Evolutionary conservation across 352 stramenopile genomes (phyloP).

Genomic region (Pilasporangium apinafurcum): DNA sequence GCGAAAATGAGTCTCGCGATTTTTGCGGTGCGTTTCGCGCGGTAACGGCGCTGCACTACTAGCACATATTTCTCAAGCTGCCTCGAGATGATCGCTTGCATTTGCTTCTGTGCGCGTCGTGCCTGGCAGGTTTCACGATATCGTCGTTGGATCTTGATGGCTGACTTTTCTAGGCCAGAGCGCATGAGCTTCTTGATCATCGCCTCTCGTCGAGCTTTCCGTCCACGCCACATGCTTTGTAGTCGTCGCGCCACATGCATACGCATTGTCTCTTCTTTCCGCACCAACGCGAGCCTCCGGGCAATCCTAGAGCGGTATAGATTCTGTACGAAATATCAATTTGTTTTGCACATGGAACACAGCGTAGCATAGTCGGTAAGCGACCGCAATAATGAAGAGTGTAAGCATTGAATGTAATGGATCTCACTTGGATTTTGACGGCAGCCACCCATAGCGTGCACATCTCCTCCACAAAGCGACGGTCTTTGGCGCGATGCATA

Average conservation of each 20-base stretch:
- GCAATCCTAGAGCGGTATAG: conserved; percentile 47
- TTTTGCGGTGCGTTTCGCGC: conserved; percentile 29
- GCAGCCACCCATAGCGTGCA: conserved; percentile 47
- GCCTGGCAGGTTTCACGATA: conserved; percentile 40
- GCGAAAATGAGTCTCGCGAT: conserved; percentile 32
- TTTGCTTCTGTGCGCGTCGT: conserved; percentile 18
- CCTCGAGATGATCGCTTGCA: conserved; percentile 31
- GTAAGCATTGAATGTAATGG: not conserved
- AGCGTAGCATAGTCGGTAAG: not conserved
- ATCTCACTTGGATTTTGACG: conserved; percentile 45
- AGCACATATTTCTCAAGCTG: conserved; percentile 32
- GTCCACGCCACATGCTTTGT: conserved; percentile 66
- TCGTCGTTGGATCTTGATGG: conserved; percentile 61
- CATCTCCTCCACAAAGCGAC: conserved; percentile 50
- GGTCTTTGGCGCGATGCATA: conserved; percentile 55
- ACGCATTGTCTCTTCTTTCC: conserved; percentile 28
- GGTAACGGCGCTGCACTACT: conserved; percentile 56
- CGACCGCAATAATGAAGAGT: not conserved
- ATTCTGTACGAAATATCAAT: conserved; percentile 22
- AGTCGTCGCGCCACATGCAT: conserved; percentile 38
- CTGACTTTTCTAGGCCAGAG: conserved; percentile 36
- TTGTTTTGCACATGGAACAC: not conserved
- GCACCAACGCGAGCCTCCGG: conserved; percentile 11
- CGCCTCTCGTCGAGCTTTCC: conserved; percentile 33
- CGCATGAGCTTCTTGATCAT: conserved; percentile 40